Evolutionary conservation across 805 yeast species (phyloP).

Genomic region (Cyberlindnera mycetangii): DNA sequence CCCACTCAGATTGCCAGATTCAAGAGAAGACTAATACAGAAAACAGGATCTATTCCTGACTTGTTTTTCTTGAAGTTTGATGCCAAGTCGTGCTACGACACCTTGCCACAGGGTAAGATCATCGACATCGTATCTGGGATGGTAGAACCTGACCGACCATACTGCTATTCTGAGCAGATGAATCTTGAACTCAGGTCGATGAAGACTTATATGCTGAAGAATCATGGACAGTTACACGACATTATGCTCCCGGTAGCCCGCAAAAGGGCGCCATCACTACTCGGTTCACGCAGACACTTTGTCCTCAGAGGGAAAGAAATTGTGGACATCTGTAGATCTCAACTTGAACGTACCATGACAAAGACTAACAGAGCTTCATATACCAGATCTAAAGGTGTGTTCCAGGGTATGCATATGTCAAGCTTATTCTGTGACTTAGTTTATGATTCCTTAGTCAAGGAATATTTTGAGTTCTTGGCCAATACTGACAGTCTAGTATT

Average conservation of each 20-base stretch:
- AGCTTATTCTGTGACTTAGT: conserved; percentile 70
- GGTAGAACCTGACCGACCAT: conserved; percentile 25
- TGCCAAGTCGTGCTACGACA: conserved; percentile 73
- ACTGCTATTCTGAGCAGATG: conserved; percentile 4
- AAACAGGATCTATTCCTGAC: conserved; percentile 30
- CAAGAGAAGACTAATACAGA: conserved; percentile 27
- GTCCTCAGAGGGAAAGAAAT: conserved; percentile 43
- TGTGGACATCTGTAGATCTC: conserved; percentile 43
- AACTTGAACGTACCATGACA: conserved; percentile 50
- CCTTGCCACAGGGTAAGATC: conserved; percentile 49
- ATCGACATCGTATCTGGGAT: conserved; percentile 33
- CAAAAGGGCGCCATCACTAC: neutral
- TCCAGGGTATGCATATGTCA: conserved; percentile 83
- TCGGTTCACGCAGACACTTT: neutral
- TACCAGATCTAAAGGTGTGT: conserved; percentile 64
- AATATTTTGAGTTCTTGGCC: conserved; percentile 23
- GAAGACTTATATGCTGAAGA: neutral
- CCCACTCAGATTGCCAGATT: conserved; percentile 37
- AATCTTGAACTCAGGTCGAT: conserved; percentile 1
- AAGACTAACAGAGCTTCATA: conserved; percentile 36
- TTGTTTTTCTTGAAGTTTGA: conserved; percentile 68
- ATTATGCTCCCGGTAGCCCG: neutral
- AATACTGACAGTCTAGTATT: conserved; percentile 39
- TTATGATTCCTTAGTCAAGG: conserved; percentile 56
- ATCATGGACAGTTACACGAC: neutral